Evolutionary conservation across 768 basidiomycete genomes (phyloP).

Genomic region (Boletus pseudopeckii): DNA sequence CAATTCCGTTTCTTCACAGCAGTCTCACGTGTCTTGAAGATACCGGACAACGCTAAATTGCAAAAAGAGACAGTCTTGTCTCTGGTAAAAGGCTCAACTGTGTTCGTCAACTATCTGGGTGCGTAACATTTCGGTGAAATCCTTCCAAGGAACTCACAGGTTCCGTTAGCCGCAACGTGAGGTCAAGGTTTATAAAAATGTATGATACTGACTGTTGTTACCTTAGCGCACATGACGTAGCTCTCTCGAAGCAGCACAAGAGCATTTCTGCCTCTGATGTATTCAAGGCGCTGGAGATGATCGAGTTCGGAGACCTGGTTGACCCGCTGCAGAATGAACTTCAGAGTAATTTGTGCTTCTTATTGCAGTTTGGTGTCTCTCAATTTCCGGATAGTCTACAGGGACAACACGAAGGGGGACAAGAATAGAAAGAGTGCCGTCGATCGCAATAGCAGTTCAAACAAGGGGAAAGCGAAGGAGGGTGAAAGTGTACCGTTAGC

Average conservation of each 20-base stretch:
- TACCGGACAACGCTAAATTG: constrained; percentile 81
- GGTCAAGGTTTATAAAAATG: constrained; percentile 8
- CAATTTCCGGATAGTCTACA: constrained; percentile 48
- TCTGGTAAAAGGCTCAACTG: constrained; percentile 83
- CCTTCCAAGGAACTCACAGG: not conserved
- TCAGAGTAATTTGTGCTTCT: constrained; percentile 37
- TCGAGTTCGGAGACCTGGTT: constrained; percentile 72
- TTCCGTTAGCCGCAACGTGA: constrained; percentile 43
- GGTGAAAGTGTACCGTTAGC: constrained; percentile 32
- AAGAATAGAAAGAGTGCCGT: constrained; percentile 40
- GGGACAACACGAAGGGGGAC: constrained; percentile 58
- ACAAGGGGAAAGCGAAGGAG: constrained; percentile 32
- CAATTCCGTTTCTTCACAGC: not conserved
- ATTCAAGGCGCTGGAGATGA: constrained; percentile 76
- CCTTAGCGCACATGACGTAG: constrained; percentile 82
- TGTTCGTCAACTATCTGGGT: constrained; percentile 95
- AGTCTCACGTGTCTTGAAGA: constrained; percentile 39
- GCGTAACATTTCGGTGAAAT: constrained; percentile 21
- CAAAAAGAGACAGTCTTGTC: constrained; percentile 88
- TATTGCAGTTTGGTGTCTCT: not conserved
- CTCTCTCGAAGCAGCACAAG: constrained; percentile 79
- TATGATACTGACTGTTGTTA: constrained; percentile 4
- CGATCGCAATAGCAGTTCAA: constrained; percentile 24
- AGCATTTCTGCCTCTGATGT: constrained; percentile 89
- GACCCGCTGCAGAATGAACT: constrained; percentile 63